A percentile compares a stretch with the other conserved stretches of the same genome.
phyloP scores from a whole-genome alignment of 1,284 basidiomycete genomes.

The Acaromyces ingoldii region DNA sequence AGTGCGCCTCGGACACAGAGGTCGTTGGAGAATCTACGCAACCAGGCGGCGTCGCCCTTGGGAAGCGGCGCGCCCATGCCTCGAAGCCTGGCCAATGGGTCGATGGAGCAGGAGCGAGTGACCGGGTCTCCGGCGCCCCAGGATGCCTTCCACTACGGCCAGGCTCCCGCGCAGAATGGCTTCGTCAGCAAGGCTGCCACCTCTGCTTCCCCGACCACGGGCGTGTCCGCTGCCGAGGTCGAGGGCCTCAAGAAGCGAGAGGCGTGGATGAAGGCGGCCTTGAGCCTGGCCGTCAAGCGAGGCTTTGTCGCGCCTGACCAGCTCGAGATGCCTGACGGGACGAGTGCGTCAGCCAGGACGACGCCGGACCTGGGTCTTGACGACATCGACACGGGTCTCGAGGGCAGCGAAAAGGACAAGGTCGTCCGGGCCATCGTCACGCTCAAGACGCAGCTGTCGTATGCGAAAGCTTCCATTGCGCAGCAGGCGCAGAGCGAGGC shows the following conservation, averaged over 20 bases:
- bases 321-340: slow-evolving; percentile 26
- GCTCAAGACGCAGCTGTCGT: slow-evolving; percentile 83
- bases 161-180: slow-evolving; percentile 12
- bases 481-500: slow-evolving; percentile 73
- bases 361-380: slow-evolving; percentile 35
- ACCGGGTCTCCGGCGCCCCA: slow-evolving; percentile 19
- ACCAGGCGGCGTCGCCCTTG: slow-evolving; percentile 11
- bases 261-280: slow-evolving; percentile 77
- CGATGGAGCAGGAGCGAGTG: slow-evolving; percentile 1
- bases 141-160: slow-evolving; percentile 42
- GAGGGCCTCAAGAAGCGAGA: slow-evolving; percentile 73
- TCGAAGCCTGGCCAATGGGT: slow-evolving; percentile 5
- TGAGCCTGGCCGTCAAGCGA: slow-evolving; percentile 70
- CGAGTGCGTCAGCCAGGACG: slow-evolving; percentile 16
- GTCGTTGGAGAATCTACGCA: slow-evolving; percentile 38
- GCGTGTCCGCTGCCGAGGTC: slow-evolving; percentile 57
- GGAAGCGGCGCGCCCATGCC: slow-evolving; percentile 11
- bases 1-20: slow-evolving; percentile 34
- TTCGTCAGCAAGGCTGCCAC: too few relatives aligned
- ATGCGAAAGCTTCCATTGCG: slow-evolving; percentile 70
- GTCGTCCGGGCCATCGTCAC: slow-evolving; percentile 70
- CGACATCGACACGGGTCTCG: slow-evolving; percentile 52
- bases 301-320: slow-evolving; percentile 71
- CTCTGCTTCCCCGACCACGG: background rate
- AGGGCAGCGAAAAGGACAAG: slow-evolving; percentile 54